Evolutionary conservation across 495 filamentous ascomycete genomes (phyloP), one percentile per base, ranked within the genome.

Genomic region (Saxophila tyrrhenica): DNA sequence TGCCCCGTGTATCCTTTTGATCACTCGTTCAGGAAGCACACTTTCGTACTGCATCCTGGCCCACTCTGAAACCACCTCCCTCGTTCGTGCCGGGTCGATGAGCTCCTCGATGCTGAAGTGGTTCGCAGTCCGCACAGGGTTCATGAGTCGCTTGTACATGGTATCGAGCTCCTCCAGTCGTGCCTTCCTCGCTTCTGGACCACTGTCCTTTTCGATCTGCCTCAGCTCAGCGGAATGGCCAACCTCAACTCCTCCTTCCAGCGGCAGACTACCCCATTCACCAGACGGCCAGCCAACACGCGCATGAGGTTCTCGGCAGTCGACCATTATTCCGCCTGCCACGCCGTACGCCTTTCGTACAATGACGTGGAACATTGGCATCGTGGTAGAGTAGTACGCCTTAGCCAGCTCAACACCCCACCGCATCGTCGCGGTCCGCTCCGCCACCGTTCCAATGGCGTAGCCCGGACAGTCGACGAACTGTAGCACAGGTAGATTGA

Each of bases 81-180:
- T 64, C 16, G 78, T 83, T 50, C 73, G 66, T 41, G 73, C 75
- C 15, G 80, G 80, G 62, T 82, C 80, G 53, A 82, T 77, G 21
- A 82, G 80, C 62, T 83, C 78, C 64, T 83, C 80, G 0, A 81
- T 69, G 0, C 79, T 78, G 62, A 83, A 83, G 5, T 77, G 73
- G 67, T 81, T 81, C 11, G 80, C 80, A 39, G 79, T 82, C 17
- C 78, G 67, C 35, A 82, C 77, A 0, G 80, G 80, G 54, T 81
- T 83, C 78, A 82, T 83, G 53, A 82, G 54, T 15, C 75, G 65
- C 25, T 69, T 57, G 61, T 83, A 83, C 61, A 79, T 77, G 24
- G 75, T 73, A 42, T 81, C 78, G 22, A 82, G 57, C 59, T 80
- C 76, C 20, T 69, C 63, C 48, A 80, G 80, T 20, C 69, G 51